phyloP scores from a whole-genome alignment of 1,284 basidiomycete genomes.

The Tilletia caries region DNA sequence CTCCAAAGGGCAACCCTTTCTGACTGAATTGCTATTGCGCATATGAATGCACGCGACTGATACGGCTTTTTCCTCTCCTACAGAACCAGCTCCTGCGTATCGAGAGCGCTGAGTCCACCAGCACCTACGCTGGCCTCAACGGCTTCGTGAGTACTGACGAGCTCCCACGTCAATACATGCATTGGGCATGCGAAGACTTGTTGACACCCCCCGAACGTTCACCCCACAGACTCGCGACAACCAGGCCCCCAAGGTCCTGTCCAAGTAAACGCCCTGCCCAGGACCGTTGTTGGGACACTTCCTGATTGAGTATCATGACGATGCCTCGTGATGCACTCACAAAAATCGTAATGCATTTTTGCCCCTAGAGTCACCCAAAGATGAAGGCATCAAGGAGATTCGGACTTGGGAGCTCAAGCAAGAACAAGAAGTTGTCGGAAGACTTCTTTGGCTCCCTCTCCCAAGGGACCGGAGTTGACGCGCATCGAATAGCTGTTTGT shows the following conservation, averaged over 20 bases:
- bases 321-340: too few species aligned
- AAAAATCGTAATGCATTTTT: too few species aligned
- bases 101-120: conserved; percentile 40
- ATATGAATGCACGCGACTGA: conserved; percentile 14
- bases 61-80: neutral
- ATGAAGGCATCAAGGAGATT: too few species aligned
- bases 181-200: neutral
- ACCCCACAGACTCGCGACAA: conserved; percentile 24
- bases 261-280: conserved; percentile 4
- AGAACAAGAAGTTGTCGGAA: too few species aligned
- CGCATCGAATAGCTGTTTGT: too few species aligned
- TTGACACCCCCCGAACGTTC: neutral
- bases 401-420: too few species aligned
- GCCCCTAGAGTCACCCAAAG: too few species aligned
- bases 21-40: conserved; percentile 56
- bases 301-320: too few species aligned
- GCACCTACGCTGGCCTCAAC: conserved; percentile 48
- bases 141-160: conserved; percentile 34
- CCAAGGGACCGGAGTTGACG: too few species aligned
- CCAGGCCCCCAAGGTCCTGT: conserved; percentile 22
- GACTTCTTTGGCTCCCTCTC: too few species aligned
- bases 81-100: conserved; percentile 52
- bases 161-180: neutral
- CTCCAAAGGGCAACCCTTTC: too few species aligned
- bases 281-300: too few species aligned